Conservation (phyloP, 2,329 filamentous ascomycete genomes). For the Trichophyton rubrum region DNA sequence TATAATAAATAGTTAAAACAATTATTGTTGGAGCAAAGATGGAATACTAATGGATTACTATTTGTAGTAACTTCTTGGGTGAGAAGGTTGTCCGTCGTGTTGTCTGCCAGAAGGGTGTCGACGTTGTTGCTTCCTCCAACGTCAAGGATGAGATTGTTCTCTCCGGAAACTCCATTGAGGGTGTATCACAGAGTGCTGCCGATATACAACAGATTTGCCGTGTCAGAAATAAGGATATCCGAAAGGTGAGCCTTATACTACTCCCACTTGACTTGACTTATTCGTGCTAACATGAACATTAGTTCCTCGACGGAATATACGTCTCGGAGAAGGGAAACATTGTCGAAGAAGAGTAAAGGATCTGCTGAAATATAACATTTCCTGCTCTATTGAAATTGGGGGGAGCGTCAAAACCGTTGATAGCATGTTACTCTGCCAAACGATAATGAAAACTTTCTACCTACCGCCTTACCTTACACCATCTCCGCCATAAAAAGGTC, state of each 20-base stretch:
- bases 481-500: background rate
- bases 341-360: slow-evolving; percentile 33
- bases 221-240: slow-evolving; percentile 99
- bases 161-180: slow-evolving; percentile 87
- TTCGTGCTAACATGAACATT: slow-evolving; percentile 8
- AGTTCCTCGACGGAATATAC: slow-evolving; percentile 99
- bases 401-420: slow-evolving; percentile 3
- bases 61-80: slow-evolving; percentile 82
- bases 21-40: background rate
- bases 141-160: slow-evolving; percentile 97
- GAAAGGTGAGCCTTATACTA: slow-evolving; percentile 52
- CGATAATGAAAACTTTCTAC: slow-evolving; percentile 6
- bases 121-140: slow-evolving; percentile 77
- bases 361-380: background rate
- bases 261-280: background rate
- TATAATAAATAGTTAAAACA: no score
- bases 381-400: background rate
- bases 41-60: background rate
- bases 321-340: slow-evolving; percentile 98
- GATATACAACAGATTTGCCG: slow-evolving; percentile 99
- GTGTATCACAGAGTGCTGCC: slow-evolving; percentile 93
- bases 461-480: background rate
- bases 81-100: slow-evolving; percentile 98
- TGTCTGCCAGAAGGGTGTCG: slow-evolving; percentile 77
- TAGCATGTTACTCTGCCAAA: slow-evolving; percentile 3